phyloP scores from a whole-genome alignment of 2,329 filamentous ascomycete genomes.

The Penicillium glabrum region DNA sequence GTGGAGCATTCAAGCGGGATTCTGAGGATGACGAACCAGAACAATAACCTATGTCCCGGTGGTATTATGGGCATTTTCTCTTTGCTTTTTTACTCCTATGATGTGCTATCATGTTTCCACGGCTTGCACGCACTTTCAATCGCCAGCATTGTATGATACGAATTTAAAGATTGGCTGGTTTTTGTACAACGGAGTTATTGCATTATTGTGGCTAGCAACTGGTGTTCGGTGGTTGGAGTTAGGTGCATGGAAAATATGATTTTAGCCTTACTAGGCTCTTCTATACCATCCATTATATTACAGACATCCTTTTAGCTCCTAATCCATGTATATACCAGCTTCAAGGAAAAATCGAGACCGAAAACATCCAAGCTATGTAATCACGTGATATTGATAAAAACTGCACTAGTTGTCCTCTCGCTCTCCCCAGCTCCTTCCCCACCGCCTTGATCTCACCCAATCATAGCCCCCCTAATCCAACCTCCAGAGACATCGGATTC shows the following conservation, averaged over 20 bases:
- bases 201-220: not conserved
- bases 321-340: not conserved
- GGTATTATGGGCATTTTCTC: not conserved
- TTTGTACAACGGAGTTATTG: slow-evolving; percentile 7
- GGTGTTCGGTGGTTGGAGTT: not conserved
- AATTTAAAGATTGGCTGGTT: not conserved
- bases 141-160: slow-evolving; percentile 9
- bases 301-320: not conserved
- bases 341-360: not conserved
- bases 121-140: slow-evolving; percentile 2
- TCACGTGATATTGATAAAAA: not conserved
- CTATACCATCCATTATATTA: not conserved
- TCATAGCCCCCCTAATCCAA: slow-evolving; percentile 27
- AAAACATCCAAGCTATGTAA: not conserved
- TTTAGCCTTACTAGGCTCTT: not conserved
- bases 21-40: slow-evolving; percentile 1
- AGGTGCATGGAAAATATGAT: not conserved
- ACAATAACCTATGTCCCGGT: not conserved
- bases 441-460: slow-evolving; percentile 30
- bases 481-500: slow-evolving; percentile 21
- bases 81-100: not conserved
- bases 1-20: slow-evolving; percentile 21
- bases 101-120: slow-evolving; percentile 1
- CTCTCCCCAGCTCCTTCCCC: not conserved
- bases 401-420: not conserved